phyloP scores from a whole-genome alignment of 1,139 yeast species.

The Candida gigantensis region DNA sequence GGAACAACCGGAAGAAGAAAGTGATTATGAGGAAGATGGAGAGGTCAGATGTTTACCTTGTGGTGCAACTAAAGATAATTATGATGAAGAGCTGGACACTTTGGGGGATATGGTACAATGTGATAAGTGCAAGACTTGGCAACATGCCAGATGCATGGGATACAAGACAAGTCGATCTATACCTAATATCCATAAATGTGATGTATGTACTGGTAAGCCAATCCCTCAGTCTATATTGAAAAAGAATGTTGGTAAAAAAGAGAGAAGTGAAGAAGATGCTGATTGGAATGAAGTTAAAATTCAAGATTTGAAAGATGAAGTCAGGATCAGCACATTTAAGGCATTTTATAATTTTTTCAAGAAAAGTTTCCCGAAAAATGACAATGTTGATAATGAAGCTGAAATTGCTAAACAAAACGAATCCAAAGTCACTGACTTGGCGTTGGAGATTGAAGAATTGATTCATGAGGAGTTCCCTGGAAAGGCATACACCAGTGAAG shows the following conservation, averaged over 20 bases:
- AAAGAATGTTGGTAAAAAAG: slow-evolving; percentile 1
- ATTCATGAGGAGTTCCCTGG: slow-evolving; percentile 27
- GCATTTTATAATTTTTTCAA: slow-evolving; percentile 41
- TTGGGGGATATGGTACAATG: slow-evolving; percentile 71
- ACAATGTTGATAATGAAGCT: slow-evolving; percentile 25
- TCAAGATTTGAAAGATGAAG: slow-evolving; percentile 27
- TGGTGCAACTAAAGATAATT: slow-evolving; percentile 64
- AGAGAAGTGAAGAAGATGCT: slow-evolving; percentile 4
- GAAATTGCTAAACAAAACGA: too few relatives aligned
- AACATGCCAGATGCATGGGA: slow-evolving; percentile 75
- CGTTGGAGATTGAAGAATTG: slow-evolving; percentile 44
- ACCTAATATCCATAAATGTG: slow-evolving; percentile 37
- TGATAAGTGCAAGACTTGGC: slow-evolving; percentile 81
- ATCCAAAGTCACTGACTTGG: slow-evolving; percentile 36
- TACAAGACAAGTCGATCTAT: slow-evolving; percentile 30
- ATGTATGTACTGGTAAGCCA: slow-evolving; percentile 23
- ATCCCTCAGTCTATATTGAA: slow-evolving; percentile 1
- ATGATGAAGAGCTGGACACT: slow-evolving; percentile 58
- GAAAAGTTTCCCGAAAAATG: slow-evolving; percentile 42
- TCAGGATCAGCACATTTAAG: slow-evolving; percentile 38
- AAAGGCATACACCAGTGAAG: slow-evolving; percentile 40
- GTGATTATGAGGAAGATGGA: slow-evolving; percentile 41
- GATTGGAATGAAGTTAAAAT: slow-evolving; percentile 9
- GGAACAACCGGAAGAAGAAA: slow-evolving; percentile 12
- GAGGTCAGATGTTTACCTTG: slow-evolving; percentile 65